These are phyloP conservation scores for Glycyrrhiza uralensis DNA, from an alignment of 306 rosid genomes.

Conservation along the genomic window DNA sequence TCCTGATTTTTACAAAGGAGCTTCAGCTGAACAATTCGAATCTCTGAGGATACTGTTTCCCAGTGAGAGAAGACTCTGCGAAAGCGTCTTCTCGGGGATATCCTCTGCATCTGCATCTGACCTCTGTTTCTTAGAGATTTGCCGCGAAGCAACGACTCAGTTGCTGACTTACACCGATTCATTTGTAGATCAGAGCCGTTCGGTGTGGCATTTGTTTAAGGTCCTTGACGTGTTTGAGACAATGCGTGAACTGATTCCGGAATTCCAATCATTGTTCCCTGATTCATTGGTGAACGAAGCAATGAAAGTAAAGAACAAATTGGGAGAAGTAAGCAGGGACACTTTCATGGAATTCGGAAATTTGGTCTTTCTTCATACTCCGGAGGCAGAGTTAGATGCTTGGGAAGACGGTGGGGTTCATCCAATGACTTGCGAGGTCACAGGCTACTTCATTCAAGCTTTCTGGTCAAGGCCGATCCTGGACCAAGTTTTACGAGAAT, in stretches of 20 bases:
- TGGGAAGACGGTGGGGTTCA: not conserved
- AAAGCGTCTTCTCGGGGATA: slow-evolving; percentile 52
- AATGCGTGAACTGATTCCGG: slow-evolving; percentile 44
- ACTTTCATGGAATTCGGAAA: slow-evolving; percentile 35
- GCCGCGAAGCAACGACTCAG: slow-evolving; percentile 52
- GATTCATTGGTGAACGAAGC: slow-evolving; percentile 25
- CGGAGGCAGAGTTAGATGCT: not conserved
- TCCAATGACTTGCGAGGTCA: not conserved
- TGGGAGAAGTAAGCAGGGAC: not conserved
- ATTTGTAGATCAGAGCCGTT: slow-evolving; percentile 43
- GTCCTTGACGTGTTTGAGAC: slow-evolving; percentile 52
- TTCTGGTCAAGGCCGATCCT: not conserved
- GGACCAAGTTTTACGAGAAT: not conserved
- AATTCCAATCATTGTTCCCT: slow-evolving; percentile 48
- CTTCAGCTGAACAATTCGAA: not conserved
- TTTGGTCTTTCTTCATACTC: slow-evolving; percentile 29
- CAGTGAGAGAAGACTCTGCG: slow-evolving; percentile 58
- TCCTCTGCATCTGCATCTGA: slow-evolving; percentile 48
- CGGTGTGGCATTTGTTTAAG: slow-evolving; percentile 46
- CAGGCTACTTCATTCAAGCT: not conserved
- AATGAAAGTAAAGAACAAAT: not conserved
- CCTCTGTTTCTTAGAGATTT: slow-evolving; percentile 65
- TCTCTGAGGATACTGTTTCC: slow-evolving; percentile 62
- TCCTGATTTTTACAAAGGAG: not conserved
- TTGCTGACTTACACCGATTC: slow-evolving; percentile 54